A percentile compares a stretch with the other conserved stretches of the same genome.
Conservation (phyloP, 306 rosid species). For the Quercus bicolor region DNA sequence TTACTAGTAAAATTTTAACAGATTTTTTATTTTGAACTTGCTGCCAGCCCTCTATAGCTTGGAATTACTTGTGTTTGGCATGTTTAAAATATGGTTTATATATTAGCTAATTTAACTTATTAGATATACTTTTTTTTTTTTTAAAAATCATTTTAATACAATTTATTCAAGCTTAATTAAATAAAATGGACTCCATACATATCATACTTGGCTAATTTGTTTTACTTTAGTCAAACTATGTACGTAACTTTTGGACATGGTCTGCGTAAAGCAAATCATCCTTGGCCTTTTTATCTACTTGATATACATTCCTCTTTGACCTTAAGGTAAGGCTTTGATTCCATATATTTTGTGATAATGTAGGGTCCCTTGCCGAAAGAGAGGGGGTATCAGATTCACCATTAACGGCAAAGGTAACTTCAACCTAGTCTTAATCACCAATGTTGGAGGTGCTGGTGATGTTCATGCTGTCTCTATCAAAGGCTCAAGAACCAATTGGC, state of each 20-base stretch:
- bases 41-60: background rate
- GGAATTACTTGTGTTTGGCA: background rate
- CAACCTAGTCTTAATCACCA: constrained; percentile 65
- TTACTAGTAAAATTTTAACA: too few species aligned
- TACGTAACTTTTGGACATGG: background rate
- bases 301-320: background rate
- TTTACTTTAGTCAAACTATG: background rate
- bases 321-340: background rate
- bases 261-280: background rate
- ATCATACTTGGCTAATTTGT: background rate
- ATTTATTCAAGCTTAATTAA: too few species aligned
- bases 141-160: too few species aligned
- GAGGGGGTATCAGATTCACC: constrained; percentile 79
- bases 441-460: constrained; percentile 88
- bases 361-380: constrained; percentile 70
- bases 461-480: constrained; percentile 64
- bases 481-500: constrained; percentile 72
- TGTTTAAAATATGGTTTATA: too few species aligned
- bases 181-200: too few species aligned
- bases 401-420: constrained; percentile 74
- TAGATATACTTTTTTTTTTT: too few species aligned
- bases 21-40: background rate
- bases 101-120: too few species aligned
- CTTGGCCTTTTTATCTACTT: constrained; percentile 1
- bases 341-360: background rate